Evolutionary conservation across 108 stramenopile species (phyloP).

Genomic region (Skeletonema menzelii): DNA sequence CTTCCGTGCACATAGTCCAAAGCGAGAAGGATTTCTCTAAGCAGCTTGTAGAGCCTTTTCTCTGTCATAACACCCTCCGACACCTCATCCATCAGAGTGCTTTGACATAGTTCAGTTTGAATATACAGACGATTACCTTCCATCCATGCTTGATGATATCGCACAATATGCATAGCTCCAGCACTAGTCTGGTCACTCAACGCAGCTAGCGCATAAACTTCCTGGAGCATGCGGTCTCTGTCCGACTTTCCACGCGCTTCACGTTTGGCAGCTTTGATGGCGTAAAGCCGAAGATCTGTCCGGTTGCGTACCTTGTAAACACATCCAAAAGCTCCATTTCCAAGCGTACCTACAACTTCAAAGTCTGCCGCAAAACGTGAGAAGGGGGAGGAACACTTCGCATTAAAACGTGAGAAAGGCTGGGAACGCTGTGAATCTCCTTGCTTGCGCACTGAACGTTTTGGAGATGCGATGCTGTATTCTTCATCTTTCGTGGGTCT

Average conservation of each 20-base stretch:
- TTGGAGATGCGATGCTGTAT: constrained; percentile 7
- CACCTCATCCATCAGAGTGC: constrained; percentile 64
- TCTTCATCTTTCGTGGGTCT: constrained; percentile 1
- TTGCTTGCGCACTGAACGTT: background rate
- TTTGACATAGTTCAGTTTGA: constrained; percentile 81
- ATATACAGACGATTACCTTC: constrained; percentile 85
- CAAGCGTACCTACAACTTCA: constrained; percentile 73
- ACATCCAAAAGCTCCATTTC: constrained; percentile 78
- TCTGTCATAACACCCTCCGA: constrained; percentile 30
- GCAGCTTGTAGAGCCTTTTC: constrained; percentile 70
- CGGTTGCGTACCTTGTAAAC: constrained; percentile 79
- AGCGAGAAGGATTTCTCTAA: constrained; percentile 86
- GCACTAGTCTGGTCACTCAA: constrained; percentile 74
- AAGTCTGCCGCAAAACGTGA: constrained; percentile 77
- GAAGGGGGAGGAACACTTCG: constrained; percentile 30
- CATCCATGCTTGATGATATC: constrained; percentile 92
- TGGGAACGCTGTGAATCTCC: constrained; percentile 11
- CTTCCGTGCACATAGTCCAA: constrained; percentile 85
- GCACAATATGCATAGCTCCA: constrained; percentile 87
- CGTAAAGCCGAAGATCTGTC: constrained; percentile 82
- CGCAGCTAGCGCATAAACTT: constrained; percentile 86
- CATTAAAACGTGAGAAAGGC: constrained; percentile 62
- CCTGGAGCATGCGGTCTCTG: constrained; percentile 81
- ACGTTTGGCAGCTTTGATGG: constrained; percentile 81
- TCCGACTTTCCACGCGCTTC: constrained; percentile 62